phyloP scores from a whole-genome alignment of 176 grass and related monocot genomes.

The Olyra latifolia region DNA sequence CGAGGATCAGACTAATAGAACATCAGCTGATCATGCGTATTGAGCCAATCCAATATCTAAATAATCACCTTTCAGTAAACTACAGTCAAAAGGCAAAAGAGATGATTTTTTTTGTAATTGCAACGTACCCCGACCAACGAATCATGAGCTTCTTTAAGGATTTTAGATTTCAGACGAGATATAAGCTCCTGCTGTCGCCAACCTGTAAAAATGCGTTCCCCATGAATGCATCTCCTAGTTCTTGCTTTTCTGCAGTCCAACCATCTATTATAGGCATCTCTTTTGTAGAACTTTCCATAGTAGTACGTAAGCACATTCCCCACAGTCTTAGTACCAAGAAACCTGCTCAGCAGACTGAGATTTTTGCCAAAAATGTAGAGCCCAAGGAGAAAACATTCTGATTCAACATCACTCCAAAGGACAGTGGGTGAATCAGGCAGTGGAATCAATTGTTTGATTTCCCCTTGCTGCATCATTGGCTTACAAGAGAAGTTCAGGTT shows the following conservation, averaged over 20 bases:
- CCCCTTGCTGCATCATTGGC: conserved; percentile 12
- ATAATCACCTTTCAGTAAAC: conserved; percentile 10
- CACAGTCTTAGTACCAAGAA: conserved; percentile 58
- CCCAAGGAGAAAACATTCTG: conserved; percentile 68
- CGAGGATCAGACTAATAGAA: background rate
- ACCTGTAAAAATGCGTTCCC: conserved; percentile 81
- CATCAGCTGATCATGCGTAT: conserved; percentile 12
- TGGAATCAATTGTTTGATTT: conserved; percentile 38
- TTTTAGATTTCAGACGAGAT: conserved; percentile 60
- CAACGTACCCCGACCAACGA: conserved; percentile 65
- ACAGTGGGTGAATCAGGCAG: conserved; percentile 52
- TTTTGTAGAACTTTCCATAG: conserved; percentile 76
- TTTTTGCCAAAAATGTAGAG: conserved; percentile 95
- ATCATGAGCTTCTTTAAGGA: conserved; percentile 60
- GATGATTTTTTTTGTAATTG: conserved; percentile 4
- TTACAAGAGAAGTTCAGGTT: conserved; percentile 5
- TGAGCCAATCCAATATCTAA: conserved; percentile 15
- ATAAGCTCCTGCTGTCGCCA: conserved; percentile 70
- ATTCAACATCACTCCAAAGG: conserved; percentile 63
- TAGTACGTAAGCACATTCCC: conserved; percentile 71
- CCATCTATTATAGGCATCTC: conserved; percentile 45
- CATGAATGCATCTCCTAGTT: conserved; percentile 74
- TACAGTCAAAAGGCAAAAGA: conserved; percentile 19
- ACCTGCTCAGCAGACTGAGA: conserved; percentile 52
- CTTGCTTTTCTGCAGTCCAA: conserved; percentile 56